phyloP scores from a whole-genome alignment of 257 asterid species.

The Thymus quinquecostatus region DNA sequence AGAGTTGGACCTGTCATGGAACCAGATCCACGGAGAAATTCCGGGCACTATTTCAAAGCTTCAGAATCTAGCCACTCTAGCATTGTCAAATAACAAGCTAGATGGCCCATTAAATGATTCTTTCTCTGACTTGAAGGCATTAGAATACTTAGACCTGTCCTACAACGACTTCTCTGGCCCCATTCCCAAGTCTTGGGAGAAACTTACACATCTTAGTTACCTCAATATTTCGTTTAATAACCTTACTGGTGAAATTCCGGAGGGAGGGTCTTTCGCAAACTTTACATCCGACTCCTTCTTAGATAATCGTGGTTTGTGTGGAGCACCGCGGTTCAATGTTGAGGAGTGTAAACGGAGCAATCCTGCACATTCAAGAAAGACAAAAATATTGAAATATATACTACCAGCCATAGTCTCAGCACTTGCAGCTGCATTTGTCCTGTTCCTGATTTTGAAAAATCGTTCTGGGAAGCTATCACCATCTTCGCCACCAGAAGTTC shows the following conservation, averaged over 20 bases:
- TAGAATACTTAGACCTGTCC: conserved; percentile 17
- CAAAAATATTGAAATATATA: background rate
- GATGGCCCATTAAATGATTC: background rate
- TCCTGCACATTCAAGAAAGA: background rate
- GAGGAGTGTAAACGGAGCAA: background rate
- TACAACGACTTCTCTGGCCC: conserved; percentile 3
- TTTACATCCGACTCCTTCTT: background rate
- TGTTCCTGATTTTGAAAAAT: background rate
- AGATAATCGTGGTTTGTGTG: conserved; percentile 4
- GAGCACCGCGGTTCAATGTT: background rate
- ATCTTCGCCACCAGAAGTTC: background rate
- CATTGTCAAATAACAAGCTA: conserved; percentile 6
- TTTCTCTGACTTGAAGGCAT: background rate
- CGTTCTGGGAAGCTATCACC: background rate
- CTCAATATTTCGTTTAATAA: conserved; percentile 11
- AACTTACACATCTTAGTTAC: background rate
- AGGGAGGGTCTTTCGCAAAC: conserved; percentile 9
- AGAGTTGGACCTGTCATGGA: conserved; percentile 16
- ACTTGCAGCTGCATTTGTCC: background rate
- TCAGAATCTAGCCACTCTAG: background rate
- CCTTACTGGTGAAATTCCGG: conserved; percentile 4
- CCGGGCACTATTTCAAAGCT: conserved; percentile 2
- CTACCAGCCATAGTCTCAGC: background rate
- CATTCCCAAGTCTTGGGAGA: conserved; percentile 18
- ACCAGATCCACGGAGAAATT: background rate